These are phyloP conservation scores for Crithidia thermophila DNA, from an alignment of 208 protist genomes.

Conservation along the genomic window DNA sequence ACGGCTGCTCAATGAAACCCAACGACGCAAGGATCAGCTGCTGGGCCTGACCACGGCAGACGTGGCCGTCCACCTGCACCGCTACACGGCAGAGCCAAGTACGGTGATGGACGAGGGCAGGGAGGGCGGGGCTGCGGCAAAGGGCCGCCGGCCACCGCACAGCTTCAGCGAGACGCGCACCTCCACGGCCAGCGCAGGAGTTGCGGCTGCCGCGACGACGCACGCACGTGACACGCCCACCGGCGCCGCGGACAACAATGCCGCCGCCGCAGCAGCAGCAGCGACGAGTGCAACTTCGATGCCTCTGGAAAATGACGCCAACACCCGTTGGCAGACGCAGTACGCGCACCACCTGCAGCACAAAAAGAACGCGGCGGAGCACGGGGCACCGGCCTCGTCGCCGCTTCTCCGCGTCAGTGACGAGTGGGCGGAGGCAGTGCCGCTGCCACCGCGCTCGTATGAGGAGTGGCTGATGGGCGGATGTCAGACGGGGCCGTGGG, in stretches of 20 bases:
- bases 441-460: conserved; percentile 33
- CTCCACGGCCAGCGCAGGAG: too few relatives aligned
- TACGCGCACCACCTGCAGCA: conserved; percentile 7
- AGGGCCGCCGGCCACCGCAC: too few relatives aligned
- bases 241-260: too few relatives aligned
- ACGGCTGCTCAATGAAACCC: conserved; percentile 50
- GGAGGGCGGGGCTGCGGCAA: too few relatives aligned
- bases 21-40: conserved; percentile 60
- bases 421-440: conserved; percentile 16
- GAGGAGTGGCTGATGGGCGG: conserved; percentile 59
- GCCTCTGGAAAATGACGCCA: conserved; percentile 2
- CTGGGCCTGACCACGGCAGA: conserved; percentile 47
- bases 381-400: background rate
- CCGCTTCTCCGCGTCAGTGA: background rate
- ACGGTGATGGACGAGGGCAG: conserved; percentile 43
- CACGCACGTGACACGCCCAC: too few relatives aligned
- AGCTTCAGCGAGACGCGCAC: too few relatives aligned
- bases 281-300: too few relatives aligned
- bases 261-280: too few relatives aligned
- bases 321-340: conserved; percentile 24
- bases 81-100: conserved; percentile 24
- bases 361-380: background rate
- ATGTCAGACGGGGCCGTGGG: conserved; percentile 57
- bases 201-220: too few relatives aligned
- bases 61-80: conserved; percentile 53